Evolutionary conservation across 768 basidiomycete genomes (phyloP).

Genomic region (Tricholoma flavovirens): DNA sequence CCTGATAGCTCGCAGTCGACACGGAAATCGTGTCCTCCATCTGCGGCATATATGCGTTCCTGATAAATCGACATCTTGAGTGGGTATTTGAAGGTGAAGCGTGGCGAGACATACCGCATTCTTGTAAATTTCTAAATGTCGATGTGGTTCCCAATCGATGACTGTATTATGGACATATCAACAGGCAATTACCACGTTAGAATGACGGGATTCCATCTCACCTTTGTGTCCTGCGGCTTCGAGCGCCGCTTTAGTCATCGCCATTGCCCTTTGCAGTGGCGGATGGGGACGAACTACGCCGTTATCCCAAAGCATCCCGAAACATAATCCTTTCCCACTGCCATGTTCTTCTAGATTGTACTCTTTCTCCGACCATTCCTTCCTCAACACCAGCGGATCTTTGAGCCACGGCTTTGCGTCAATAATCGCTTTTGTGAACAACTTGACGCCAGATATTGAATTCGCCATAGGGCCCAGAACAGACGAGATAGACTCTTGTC

Average conservation of each 20-base stretch:
- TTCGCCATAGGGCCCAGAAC: slow-evolving; percentile 54
- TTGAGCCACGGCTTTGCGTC: slow-evolving; percentile 47
- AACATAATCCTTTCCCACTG: slow-evolving; percentile 37
- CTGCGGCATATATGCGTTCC: slow-evolving; percentile 47
- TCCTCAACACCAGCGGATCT: slow-evolving; percentile 46
- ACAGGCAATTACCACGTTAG: slow-evolving; percentile 5
- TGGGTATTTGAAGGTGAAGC: not conserved
- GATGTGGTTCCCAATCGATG: slow-evolving; percentile 56
- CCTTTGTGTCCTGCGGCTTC: slow-evolving; percentile 47
- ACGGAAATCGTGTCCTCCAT: slow-evolving; percentile 44
- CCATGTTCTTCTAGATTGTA: slow-evolving; percentile 45
- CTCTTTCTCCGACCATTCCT: slow-evolving; percentile 40
- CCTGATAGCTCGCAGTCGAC: slow-evolving; percentile 39
- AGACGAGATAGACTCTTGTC: slow-evolving; percentile 53
- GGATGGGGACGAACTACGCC: slow-evolving; percentile 44
- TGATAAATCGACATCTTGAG: slow-evolving; percentile 18
- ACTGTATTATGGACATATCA: slow-evolving; percentile 33
- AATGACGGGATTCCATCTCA: slow-evolving; percentile 10
- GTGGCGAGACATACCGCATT: slow-evolving; percentile 25
- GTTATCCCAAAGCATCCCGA: slow-evolving; percentile 48
- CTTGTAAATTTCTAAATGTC: slow-evolving; percentile 47
- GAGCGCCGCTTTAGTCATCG: slow-evolving; percentile 37
- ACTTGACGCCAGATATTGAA: slow-evolving; percentile 43
- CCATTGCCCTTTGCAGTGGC: slow-evolving; percentile 47
- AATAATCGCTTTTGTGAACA: slow-evolving; percentile 49